These are phyloP conservation scores for Penicillium odoratum DNA, from an alignment of 495 filamentous ascomycete species.

Conservation along the genomic window DNA sequence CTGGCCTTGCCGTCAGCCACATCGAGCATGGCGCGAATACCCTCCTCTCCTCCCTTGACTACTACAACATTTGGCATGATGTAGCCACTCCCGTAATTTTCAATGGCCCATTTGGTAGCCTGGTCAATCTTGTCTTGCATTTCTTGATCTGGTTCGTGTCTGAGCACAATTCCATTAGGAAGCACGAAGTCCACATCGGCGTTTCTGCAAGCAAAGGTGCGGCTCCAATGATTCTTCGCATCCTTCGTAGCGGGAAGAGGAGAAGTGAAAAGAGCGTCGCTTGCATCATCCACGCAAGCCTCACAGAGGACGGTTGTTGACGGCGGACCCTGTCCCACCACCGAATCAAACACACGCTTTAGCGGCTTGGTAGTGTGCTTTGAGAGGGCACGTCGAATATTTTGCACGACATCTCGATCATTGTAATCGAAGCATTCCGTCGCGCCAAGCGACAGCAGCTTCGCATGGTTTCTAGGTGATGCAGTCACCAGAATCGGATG, in stretches of 20 bases:
- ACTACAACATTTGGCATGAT: neutral
- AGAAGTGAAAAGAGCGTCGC: neutral
- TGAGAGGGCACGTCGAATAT: neutral
- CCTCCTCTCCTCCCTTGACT: neutral
- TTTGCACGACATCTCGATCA: neutral
- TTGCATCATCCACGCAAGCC: neutral
- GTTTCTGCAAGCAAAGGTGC: neutral
- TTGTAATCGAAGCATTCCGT: constrained; percentile 32
- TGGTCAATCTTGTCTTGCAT: neutral
- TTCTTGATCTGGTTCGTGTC: neutral
- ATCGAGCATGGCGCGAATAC: neutral
- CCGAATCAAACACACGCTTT: neutral
- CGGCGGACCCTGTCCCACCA: neutral
- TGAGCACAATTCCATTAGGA: neutral
- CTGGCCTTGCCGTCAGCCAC: neutral
- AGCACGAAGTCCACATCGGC: neutral
- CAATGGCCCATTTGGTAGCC: neutral
- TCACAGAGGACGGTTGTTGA: neutral
- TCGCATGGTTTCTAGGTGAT: constrained; percentile 27
- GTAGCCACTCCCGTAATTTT: neutral
- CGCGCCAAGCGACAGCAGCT: constrained; percentile 27
- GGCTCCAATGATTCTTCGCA: neutral
- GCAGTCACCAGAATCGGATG: constrained; percentile 31
- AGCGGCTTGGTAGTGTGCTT: neutral
- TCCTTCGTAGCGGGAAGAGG: neutral